phyloP scores from a whole-genome alignment of 768 basidiomycete species.

The Leucogyrophana mollusca region DNA sequence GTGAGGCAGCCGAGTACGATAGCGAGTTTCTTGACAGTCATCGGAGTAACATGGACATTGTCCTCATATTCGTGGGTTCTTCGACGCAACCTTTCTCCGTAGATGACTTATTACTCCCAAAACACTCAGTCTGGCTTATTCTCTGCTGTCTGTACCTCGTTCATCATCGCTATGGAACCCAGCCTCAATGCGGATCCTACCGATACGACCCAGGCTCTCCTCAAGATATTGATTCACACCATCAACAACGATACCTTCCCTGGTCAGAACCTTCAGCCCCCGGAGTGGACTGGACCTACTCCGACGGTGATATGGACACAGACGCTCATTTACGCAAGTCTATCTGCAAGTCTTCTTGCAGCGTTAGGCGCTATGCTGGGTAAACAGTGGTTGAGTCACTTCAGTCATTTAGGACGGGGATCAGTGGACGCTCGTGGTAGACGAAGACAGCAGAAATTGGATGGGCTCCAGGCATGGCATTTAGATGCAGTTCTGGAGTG shows the following conservation, averaged over 20 bases:
- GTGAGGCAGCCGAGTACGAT: constrained; percentile 16
- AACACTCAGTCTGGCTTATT: constrained; percentile 18
- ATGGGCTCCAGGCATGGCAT: constrained; percentile 7
- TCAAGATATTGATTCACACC: constrained; percentile 9
- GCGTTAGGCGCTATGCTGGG: no score
- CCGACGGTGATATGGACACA: no score
- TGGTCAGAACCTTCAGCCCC: constrained; percentile 1
- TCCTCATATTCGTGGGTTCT: constrained; percentile 22
- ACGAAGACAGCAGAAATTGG: constrained; percentile 7
- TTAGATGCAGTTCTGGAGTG: constrained; percentile 2
- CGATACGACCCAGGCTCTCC: constrained; percentile 11
- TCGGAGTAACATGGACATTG: constrained; percentile 16
- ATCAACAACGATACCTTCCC: constrained; percentile 8
- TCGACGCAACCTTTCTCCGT: no score
- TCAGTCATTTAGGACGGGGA: constrained; percentile 4
- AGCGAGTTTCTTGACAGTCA: constrained; percentile 13
- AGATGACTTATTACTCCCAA: no score
- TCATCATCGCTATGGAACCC: constrained; percentile 11
- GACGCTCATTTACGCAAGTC: no score
- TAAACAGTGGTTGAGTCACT: constrained; percentile 9
- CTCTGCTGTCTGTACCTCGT: constrained; percentile 15
- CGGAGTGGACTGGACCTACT: no score
- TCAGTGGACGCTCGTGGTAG: constrained; percentile 3
- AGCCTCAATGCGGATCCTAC: constrained; percentile 6
- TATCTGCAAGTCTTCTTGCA: no score